Conservation (phyloP, 331 rosid species). For the Pyracantha coccinea region DNA sequence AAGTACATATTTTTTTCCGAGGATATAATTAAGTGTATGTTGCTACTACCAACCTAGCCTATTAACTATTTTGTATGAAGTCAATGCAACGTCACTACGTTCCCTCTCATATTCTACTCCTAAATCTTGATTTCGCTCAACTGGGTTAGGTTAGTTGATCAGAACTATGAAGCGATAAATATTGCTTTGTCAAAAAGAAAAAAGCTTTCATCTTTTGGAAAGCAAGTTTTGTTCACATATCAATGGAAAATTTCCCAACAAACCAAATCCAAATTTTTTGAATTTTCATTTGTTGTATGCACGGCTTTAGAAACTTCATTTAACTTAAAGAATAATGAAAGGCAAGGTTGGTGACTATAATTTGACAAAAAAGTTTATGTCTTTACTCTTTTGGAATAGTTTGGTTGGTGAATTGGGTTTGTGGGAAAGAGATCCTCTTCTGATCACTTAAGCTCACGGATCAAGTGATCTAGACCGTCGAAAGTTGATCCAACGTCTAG, state of each 20-base stretch:
- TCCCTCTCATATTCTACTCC: not conserved
- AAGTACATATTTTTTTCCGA: too few species aligned
- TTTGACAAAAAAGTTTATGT: not conserved
- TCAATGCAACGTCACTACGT: not conserved
- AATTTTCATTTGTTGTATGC: not conserved
- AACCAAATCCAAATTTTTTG: not conserved
- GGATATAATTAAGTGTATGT: not conserved
- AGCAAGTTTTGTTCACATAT: not conserved
- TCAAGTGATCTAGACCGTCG: too few species aligned
- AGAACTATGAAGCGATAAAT: not conserved
- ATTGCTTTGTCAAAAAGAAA: not conserved
- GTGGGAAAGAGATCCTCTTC: too few species aligned
- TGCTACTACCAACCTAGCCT: not conserved
- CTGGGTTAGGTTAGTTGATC: not conserved
- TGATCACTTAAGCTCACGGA: too few species aligned
- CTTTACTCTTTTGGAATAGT: not conserved
- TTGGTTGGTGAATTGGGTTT: not conserved
- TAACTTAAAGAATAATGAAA: not conserved
- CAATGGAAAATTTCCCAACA: not conserved
- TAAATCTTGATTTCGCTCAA: too few species aligned
- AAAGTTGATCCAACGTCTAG: too few species aligned
- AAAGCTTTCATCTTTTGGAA: not conserved
- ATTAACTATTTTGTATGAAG: not conserved
- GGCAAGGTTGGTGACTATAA: not conserved
- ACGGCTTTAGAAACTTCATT: not conserved